Conservation (phyloP, 106 monocot genomes). For the Dendrobium nobile region DNA sequence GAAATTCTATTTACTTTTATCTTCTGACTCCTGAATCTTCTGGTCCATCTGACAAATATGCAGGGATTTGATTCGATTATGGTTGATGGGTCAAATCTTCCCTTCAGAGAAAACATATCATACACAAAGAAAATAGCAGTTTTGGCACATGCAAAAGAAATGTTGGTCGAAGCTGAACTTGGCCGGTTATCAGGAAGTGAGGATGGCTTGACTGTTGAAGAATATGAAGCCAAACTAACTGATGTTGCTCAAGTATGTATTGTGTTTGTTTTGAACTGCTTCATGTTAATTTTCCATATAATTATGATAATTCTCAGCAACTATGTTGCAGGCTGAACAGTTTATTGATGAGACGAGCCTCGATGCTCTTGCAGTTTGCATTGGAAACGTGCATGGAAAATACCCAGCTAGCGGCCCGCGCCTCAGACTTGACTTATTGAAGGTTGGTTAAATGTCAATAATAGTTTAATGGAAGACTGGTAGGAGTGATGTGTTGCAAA, state of each 20-base stretch:
- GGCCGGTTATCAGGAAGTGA: conserved; percentile 91
- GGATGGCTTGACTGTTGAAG: conserved; percentile 86
- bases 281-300: neutral
- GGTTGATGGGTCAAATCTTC: conserved; percentile 90
- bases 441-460: conserved; percentile 39
- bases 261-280: neutral
- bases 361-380: conserved; percentile 91
- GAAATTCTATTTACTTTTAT: neutral
- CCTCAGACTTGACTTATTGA: conserved; percentile 80
- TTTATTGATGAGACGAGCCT: conserved; percentile 84
- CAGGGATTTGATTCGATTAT: conserved; percentile 96
- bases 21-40: neutral
- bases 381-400: conserved; percentile 95
- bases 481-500: neutral
- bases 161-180: conserved; percentile 91
- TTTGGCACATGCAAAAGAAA: conserved; percentile 56
- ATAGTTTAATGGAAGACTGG: neutral
- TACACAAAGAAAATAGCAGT: conserved; percentile 62
- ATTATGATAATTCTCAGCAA: neutral
- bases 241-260: conserved; percentile 60
- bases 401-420: conserved; percentile 78
- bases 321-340: conserved; percentile 56
- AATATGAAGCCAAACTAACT: conserved; percentile 86
- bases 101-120: conserved; percentile 59
- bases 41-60: neutral